phyloP scores from a whole-genome alignment of 208 protist species.

The Phytomonas sp. region DNA sequence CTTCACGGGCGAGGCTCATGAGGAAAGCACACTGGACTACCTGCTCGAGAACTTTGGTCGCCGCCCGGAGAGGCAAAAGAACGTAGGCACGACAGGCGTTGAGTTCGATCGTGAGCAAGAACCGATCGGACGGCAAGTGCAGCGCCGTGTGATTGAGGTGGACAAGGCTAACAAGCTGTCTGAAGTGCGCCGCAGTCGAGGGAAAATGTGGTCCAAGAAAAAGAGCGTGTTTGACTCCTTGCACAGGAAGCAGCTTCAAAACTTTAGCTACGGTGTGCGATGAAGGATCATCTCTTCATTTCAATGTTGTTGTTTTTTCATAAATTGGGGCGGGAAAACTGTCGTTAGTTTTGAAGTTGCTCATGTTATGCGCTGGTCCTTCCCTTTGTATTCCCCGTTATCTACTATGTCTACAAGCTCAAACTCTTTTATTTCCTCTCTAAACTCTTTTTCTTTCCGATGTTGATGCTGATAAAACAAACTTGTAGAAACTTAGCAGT shows the following conservation, averaged over 20 bases:
- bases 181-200: conserved; percentile 56
- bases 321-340: neutral
- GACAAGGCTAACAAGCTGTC: conserved; percentile 79
- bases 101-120: conserved; percentile 90
- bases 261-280: conserved; percentile 71
- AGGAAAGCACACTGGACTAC: conserved; percentile 85
- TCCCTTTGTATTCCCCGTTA: neutral
- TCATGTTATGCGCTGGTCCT: neutral
- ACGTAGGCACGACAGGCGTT: conserved; percentile 65
- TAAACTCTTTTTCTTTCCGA: neutral
- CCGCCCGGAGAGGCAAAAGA: conserved; percentile 47
- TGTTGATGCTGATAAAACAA: neutral
- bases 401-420: neutral
- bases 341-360: neutral
- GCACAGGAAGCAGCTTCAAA: conserved; percentile 85
- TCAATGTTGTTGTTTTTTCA: neutral
- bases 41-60: conserved; percentile 86
- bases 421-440: neutral
- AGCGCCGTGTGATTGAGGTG: conserved; percentile 75
- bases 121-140: conserved; percentile 84
- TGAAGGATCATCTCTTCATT: conserved; percentile 10
- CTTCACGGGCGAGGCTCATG: conserved; percentile 76
- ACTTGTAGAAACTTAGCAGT: neutral
- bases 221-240: conserved; percentile 75
- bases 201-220: conserved; percentile 83